phyloP scores from a whole-genome alignment of 1,139 yeast species.

The Hansenula sp. region DNA sequence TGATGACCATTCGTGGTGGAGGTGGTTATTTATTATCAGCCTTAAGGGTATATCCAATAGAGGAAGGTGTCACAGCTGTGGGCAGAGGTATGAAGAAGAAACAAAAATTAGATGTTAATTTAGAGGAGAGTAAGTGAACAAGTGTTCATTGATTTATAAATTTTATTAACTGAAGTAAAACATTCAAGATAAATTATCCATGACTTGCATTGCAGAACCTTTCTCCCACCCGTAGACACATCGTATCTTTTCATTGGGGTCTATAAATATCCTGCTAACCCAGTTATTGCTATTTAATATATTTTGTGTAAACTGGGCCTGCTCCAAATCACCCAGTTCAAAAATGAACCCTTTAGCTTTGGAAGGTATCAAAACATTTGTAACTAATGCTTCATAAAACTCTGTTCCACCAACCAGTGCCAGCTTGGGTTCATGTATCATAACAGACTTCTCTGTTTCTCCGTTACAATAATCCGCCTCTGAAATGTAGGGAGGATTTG shows the following conservation, averaged over 20 bases:
- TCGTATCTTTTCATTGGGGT: constrained; percentile 28
- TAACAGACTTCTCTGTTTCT: constrained; percentile 56
- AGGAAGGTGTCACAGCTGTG: constrained; percentile 29
- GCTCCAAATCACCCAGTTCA: constrained; percentile 36
- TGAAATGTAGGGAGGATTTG: constrained; percentile 92
- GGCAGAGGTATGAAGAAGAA: constrained; percentile 24
- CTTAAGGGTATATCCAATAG: constrained; percentile 72
- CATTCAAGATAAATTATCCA: constrained; percentile 1
- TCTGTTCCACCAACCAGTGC: constrained; percentile 79
- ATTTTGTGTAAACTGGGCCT: constrained; percentile 18
- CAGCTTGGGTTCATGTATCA: constrained; percentile 63
- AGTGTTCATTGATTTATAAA: too few species aligned
- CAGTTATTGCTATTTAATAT: constrained; percentile 19
- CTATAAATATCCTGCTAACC: constrained; percentile 23
- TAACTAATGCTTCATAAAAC: constrained; percentile 57
- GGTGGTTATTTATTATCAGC: constrained; percentile 90
- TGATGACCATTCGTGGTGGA: constrained; percentile 89
- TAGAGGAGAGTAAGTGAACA: background rate
- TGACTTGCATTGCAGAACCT: constrained; percentile 18
- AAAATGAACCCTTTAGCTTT: constrained; percentile 38
- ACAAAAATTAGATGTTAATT: background rate
- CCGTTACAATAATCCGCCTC: constrained; percentile 33
- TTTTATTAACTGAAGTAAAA: too few species aligned
- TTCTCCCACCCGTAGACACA: constrained; percentile 30
- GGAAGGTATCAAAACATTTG: constrained; percentile 35